These are phyloP conservation scores for Wickerhamomyces sydowiorum DNA, from an alignment of 805 yeast species.

Conservation along the genomic window DNA sequence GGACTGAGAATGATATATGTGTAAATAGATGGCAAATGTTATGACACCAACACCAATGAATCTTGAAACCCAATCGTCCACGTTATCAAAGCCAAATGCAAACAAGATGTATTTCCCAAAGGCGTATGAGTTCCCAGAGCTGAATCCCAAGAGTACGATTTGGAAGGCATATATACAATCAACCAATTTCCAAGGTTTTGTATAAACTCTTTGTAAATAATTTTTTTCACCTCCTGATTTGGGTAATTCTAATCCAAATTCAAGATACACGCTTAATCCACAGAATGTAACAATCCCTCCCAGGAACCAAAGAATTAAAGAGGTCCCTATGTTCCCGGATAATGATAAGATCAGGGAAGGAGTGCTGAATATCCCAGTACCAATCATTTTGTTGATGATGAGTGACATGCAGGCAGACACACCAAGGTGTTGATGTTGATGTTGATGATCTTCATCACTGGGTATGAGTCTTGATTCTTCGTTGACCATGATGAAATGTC, in stretches of 20 bases:
- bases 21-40: slow-evolving; percentile 41
- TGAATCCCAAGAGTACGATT: slow-evolving; percentile 52
- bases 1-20: slow-evolving; percentile 40
- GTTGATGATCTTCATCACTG: not conserved
- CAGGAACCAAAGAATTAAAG: slow-evolving; percentile 52
- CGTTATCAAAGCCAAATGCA: slow-evolving; percentile 32
- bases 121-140: slow-evolving; percentile 60
- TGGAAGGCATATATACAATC: slow-evolving; percentile 45
- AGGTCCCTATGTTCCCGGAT: slow-evolving; percentile 54
- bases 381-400: slow-evolving; percentile 64
- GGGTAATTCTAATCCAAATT: slow-evolving; percentile 61
- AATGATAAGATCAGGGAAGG: slow-evolving; percentile 55
- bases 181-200: slow-evolving; percentile 46
- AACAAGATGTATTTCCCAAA: slow-evolving; percentile 54
- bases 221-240: slow-evolving; percentile 67
- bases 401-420: slow-evolving; percentile 26
- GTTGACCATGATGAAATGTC: not conserved
- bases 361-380: slow-evolving; percentile 69
- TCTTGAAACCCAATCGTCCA: slow-evolving; percentile 32
- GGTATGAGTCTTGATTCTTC: not conserved
- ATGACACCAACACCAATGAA: slow-evolving; percentile 44
- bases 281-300: slow-evolving; percentile 56
- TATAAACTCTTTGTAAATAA: slow-evolving; percentile 53
- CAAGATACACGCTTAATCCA: slow-evolving; percentile 53
- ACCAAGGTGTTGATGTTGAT: slow-evolving; percentile 13